Conservation (phyloP, 2,329 filamentous ascomycete species). For the Colletotrichum chrysophilum region DNA sequence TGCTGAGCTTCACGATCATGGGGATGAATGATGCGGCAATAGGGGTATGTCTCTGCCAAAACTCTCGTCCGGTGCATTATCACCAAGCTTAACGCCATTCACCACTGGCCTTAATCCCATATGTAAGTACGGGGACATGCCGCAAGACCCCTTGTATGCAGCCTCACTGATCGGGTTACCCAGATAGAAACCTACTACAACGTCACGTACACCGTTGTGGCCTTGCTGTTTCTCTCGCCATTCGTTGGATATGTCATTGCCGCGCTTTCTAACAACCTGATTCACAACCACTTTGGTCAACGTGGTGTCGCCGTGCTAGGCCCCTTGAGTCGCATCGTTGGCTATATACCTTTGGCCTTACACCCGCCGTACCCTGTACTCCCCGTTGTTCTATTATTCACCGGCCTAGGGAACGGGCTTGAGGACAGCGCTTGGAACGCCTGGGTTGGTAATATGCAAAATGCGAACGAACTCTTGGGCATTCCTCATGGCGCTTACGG, state of each 20-base stretch:
- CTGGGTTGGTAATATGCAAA: slow-evolving; percentile 73
- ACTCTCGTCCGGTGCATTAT: neutral
- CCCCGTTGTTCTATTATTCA: slow-evolving; percentile 67
- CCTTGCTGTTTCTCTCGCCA: slow-evolving; percentile 70
- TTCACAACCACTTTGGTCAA: slow-evolving; percentile 71
- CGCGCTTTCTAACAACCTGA: slow-evolving; percentile 66
- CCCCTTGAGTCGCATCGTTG: slow-evolving; percentile 65
- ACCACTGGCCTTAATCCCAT: neutral
- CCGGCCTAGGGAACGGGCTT: slow-evolving; percentile 75
- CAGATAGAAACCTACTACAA: slow-evolving; percentile 60
- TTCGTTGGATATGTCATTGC: slow-evolving; percentile 69
- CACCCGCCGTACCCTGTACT: slow-evolving; percentile 75
- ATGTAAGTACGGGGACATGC: neutral
- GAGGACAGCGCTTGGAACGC: slow-evolving; percentile 66
- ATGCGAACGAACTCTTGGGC: slow-evolving; percentile 75
- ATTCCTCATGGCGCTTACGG: slow-evolving; percentile 77
- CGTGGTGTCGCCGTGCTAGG: slow-evolving; percentile 73
- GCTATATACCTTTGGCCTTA: slow-evolving; percentile 68
- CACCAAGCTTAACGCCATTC: neutral
- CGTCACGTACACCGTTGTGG: slow-evolving; percentile 66
- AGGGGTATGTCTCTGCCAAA: slow-evolving; percentile 54
- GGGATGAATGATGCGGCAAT: slow-evolving; percentile 73
- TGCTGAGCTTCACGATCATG: slow-evolving; percentile 68
- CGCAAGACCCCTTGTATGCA: neutral
- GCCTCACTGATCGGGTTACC: neutral